These are phyloP conservation scores for Astragalus glycyphyllos DNA, from an alignment of 306 rosid genomes.

Conservation along the genomic window DNA sequence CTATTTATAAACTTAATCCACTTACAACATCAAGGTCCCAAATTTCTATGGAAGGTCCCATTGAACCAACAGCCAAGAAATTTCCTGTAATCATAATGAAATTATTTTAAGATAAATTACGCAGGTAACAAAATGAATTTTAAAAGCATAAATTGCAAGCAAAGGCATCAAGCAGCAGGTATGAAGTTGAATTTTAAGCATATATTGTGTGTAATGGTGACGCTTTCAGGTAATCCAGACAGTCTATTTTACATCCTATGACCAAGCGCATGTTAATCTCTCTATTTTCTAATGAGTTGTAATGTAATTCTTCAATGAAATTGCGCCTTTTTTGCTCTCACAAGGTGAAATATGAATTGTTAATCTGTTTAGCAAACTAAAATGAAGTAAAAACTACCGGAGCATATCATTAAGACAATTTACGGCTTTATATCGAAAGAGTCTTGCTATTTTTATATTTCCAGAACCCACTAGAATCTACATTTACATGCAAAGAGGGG, in stretches of 20 bases:
- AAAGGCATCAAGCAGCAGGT: background rate
- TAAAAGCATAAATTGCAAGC: conserved; percentile 10
- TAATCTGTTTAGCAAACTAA: background rate
- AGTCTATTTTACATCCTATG: conserved; percentile 3
- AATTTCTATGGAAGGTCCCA: conserved; percentile 91
- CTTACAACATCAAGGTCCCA: conserved; percentile 97
- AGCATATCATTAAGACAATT: conserved; percentile 8
- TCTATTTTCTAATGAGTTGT: conserved; percentile 4
- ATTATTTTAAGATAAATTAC: conserved; percentile 21
- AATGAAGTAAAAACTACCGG: conserved; percentile 3
- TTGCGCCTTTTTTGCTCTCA: background rate
- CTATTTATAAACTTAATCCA: conserved; percentile 26
- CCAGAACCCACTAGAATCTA: background rate
- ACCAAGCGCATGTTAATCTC: background rate
- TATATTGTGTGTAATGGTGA: conserved; percentile 4
- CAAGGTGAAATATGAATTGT: background rate
- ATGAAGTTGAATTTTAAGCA: conserved; percentile 1
- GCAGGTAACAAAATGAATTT: background rate
- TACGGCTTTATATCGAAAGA: background rate
- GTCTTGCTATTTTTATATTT: background rate
- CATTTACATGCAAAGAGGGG: background rate
- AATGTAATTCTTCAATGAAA: background rate
- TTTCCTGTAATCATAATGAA: conserved; percentile 64
- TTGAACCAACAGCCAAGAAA: conserved; percentile 84
- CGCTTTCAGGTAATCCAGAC: background rate